Evolutionary conservation across 2,329 filamentous ascomycete species (phyloP), one percentile per base, ranked within the genome.

Genomic region (Diplocarpon mali): DNA sequence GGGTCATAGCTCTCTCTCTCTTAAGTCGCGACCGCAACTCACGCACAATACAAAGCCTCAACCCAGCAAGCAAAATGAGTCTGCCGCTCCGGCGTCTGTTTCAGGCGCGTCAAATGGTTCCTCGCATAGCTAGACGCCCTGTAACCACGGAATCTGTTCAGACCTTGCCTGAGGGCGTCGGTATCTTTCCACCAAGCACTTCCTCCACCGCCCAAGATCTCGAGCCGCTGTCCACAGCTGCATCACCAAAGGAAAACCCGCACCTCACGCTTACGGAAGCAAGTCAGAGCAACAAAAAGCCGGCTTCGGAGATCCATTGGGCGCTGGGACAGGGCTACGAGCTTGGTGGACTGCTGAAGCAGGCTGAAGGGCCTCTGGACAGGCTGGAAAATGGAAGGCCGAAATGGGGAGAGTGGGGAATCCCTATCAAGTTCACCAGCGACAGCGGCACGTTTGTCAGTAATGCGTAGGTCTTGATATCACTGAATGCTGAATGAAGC

Each of bases 371-470:
- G 1, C 20, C 40, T 4, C 24, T 42, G 30, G 44, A 46, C 16
- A 44, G 40, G 29, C 38, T 31, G 27, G 44, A 49, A 14, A 47
- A 35, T 4, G 41, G 42, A 8, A 12, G 45, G 15, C 51, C 45
- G n/a, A 46, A 35, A 20, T 53, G 51, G 51, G 48, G 48, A 37
- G 17, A n/a, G 2, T 49, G 42, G 44, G 51, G 48, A n/a, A 14
- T 49, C 17, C 35, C 44, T 10, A 31, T 53, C 13, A 45, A 53
- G 32, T 11, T 53, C 27, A n/a, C 34, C 8, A 13, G 8, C 2
- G 27, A 15, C 31, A 36, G 38, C 3, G 35, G 38, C 4, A 5
- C 34, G 20, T 30, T 15, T 15, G n/a, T 43, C 15, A 35, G 27
- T 24, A 35, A 29, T 40, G 30, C 24, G 45, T 48, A 17, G 40